Evolutionary conservation across 108 stramenopile genomes (phyloP).

Genomic region (Phaeodactylum tricornutum): DNA sequence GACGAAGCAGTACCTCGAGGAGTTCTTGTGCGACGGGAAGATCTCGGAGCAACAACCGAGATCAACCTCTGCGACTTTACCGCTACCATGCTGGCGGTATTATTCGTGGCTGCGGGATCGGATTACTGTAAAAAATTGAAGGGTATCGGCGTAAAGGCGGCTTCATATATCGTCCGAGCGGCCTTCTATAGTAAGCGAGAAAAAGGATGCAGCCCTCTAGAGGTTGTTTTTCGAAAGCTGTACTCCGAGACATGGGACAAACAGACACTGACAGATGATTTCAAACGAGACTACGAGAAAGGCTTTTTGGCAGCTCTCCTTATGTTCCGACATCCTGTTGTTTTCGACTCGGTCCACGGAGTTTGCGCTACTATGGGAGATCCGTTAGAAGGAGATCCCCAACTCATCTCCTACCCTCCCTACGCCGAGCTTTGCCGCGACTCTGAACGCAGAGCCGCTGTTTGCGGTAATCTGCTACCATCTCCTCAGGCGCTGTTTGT

Average conservation of each 20-base stretch:
- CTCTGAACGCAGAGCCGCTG: too few relatives aligned
- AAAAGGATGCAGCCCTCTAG: not conserved
- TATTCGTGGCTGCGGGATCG: slow-evolving; percentile 93
- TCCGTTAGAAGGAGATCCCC: slow-evolving; percentile 11
- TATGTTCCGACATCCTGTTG: slow-evolving; percentile 87
- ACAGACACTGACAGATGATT: slow-evolving; percentile 8
- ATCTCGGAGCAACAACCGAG: slow-evolving; percentile 35
- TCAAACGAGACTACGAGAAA: slow-evolving; percentile 59
- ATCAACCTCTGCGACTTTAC: slow-evolving; percentile 53
- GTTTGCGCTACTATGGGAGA: not conserved
- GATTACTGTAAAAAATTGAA: slow-evolving; percentile 82
- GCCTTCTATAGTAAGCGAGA: not conserved
- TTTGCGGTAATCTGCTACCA: not conserved
- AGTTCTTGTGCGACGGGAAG: slow-evolving; percentile 24
- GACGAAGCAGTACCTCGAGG: slow-evolving; percentile 4
- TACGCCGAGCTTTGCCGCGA: slow-evolving; percentile 45
- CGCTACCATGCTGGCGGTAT: slow-evolving; percentile 76
- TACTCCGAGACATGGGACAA: not conserved
- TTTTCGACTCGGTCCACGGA: slow-evolving; percentile 53
- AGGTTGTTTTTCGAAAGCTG: not conserved
- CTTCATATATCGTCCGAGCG: not conserved
- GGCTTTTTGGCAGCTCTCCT: slow-evolving; percentile 70
- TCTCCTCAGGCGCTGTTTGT: not conserved
- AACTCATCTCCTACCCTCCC: slow-evolving; percentile 44
- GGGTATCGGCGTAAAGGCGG: slow-evolving; percentile 47